Evolutionary conservation across 2,329 filamentous ascomycete genomes (phyloP), one percentile per base, ranked within the genome.

Genomic region (Xylariales sp.): DNA sequence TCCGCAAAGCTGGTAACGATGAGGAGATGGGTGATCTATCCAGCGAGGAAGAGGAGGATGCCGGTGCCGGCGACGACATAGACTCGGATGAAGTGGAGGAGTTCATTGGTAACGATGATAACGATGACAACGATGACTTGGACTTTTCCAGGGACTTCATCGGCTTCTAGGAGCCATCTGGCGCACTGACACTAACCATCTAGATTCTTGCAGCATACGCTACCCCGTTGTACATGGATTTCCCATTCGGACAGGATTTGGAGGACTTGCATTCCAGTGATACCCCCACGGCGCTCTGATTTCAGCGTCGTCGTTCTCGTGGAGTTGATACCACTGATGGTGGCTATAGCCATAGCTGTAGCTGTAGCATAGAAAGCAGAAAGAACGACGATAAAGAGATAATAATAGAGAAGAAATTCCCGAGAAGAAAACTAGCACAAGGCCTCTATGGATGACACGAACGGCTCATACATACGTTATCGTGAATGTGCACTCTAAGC

Each of bases 31-130:
- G 74, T 56, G 87, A 93, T 57, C 53, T 87, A 36, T 89, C 86
- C 43, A 91, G 86, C 69, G n/a, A n/a, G 8, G 85, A 89, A 55
- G 86, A 88, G 49, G 85, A 84, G 48, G 74, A 75, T 39, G 73
- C 82, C 46, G 69, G 68, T 49, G 79, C 81, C 59, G 86, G 81
- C 58, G 83, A 90, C 60, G 86, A 91, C 59, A 76, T 87, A 55
- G 85, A 90, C 64, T 90, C 86, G 41, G 86, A 89, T 58, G 79
- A 78, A 48, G 72, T 83, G 45, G 81, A 83, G 55, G 80, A 84
- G 60, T 80, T 82, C 54, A 71, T 83, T 47, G 68, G 68, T 25
- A 68, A 73, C 42, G 71, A 76, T 45, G 73, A 76, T 43, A 69
- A 64, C 43, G 68, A 73, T 40, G 73, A 77, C 49, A 69, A 64